Percentiles rank a stretch among this genome's conserved stretches.
phyloP scores from a whole-genome alignment of 2,329 filamentous ascomycete species.

The Ophiocordyceps polyrhachis-furcata region DNA sequence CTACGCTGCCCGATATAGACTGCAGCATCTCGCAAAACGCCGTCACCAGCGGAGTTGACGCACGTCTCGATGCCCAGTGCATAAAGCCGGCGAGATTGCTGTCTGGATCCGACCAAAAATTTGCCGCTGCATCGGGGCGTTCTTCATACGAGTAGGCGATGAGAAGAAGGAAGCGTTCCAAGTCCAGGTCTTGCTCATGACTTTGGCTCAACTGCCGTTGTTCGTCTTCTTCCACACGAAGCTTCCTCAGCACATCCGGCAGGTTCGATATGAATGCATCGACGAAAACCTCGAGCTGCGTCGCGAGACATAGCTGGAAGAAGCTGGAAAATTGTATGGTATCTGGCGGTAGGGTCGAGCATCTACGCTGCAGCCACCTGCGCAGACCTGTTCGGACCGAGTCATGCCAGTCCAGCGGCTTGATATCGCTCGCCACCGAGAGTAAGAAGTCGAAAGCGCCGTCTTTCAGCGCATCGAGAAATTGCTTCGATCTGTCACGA shows the following conservation, averaged over 20 bases:
- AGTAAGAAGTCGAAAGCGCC: conserved; percentile 87
- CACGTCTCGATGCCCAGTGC: conserved; percentile 88
- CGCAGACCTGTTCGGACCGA: conserved; percentile 69
- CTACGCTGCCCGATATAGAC: conserved; percentile 64
- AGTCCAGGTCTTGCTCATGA: conserved; percentile 49
- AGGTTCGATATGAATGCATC: conserved; percentile 92
- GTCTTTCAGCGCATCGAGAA: conserved; percentile 63
- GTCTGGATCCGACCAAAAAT: conserved; percentile 84
- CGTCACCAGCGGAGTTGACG: conserved; percentile 87
- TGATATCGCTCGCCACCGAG: conserved; percentile 65
- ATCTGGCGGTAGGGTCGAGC: conserved; percentile 48
- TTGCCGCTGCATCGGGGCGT: conserved; percentile 64
- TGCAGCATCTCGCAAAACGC: conserved; percentile 95
- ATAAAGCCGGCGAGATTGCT: conserved; percentile 88
- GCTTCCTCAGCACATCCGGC: conserved; percentile 71
- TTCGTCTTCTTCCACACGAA: conserved; percentile 80
- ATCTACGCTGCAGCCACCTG: conserved; percentile 65
- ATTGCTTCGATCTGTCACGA: conserved; percentile 50
- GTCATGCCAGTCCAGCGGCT: conserved; percentile 70
- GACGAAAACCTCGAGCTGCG: conserved; percentile 69
- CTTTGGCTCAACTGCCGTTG: conserved; percentile 50
- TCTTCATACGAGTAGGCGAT: conserved; percentile 84
- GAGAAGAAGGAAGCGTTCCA: conserved; percentile 82
- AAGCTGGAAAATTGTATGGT: conserved; percentile 48
- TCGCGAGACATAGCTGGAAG: conserved; percentile 57